phyloP scores from a whole-genome alignment of 768 basidiomycete species.

The Tubosaeta sp. region DNA sequence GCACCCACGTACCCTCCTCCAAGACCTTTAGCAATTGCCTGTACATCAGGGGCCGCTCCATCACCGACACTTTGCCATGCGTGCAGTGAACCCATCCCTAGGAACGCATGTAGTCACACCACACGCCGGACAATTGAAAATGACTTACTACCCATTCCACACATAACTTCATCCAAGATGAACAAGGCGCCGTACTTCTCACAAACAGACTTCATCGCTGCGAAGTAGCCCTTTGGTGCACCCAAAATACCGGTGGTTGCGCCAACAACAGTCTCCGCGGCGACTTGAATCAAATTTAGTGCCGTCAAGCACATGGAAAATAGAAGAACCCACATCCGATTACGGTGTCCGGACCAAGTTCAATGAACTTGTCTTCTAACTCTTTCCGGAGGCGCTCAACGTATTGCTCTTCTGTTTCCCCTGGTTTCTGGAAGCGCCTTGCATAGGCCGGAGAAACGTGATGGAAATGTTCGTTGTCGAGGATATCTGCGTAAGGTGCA shows the following conservation, averaged over 20 bases:
- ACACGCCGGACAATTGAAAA: neutral
- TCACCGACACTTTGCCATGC: slow-evolving; percentile 85
- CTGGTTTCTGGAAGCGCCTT: slow-evolving; percentile 64
- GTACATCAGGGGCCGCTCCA: slow-evolving; percentile 74
- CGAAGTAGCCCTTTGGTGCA: slow-evolving; percentile 82
- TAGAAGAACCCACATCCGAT: slow-evolving; percentile 59
- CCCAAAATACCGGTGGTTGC: slow-evolving; percentile 75
- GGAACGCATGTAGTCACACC: neutral
- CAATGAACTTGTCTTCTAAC: slow-evolving; percentile 80
- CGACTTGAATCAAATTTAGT: slow-evolving; percentile 43
- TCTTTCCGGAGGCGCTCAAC: slow-evolving; percentile 74
- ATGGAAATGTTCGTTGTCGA: slow-evolving; percentile 66
- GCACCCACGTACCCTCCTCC: slow-evolving; percentile 67
- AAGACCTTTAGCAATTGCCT: slow-evolving; percentile 86
- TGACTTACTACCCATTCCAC: slow-evolving; percentile 80
- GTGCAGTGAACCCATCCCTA: slow-evolving; percentile 85
- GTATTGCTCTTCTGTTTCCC: slow-evolving; percentile 77
- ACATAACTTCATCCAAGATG: slow-evolving; percentile 91
- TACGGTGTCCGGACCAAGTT: slow-evolving; percentile 77
- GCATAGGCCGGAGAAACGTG: slow-evolving; percentile 88
- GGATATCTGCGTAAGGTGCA: slow-evolving; percentile 59
- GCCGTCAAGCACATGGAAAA: neutral
- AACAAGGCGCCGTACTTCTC: slow-evolving; percentile 69
- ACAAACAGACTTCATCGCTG: slow-evolving; percentile 79
- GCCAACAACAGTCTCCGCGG: slow-evolving; percentile 84